Base-by-base conservation (phyloP, 2,329 filamentous ascomycete genomes). In the Stenocarpella maydis region DNA sequence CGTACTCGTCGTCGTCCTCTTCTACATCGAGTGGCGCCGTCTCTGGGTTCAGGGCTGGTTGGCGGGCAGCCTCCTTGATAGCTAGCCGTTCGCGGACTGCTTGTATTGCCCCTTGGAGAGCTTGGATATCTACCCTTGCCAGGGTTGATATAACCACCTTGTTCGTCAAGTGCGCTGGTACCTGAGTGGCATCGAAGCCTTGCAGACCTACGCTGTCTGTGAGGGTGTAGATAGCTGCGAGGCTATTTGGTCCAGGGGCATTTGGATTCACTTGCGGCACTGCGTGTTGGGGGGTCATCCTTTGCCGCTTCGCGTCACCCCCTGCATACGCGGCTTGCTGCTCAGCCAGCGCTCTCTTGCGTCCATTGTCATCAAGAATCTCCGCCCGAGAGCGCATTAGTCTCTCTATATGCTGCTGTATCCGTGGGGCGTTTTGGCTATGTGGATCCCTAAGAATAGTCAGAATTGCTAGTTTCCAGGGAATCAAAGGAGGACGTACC, bases 1-100 rank as follows among this genome's bases (percentile, higher is more conserved):
- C 95, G 76, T 98, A 98, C 74, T 97, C 79, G 73, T 97, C 94
- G 24, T 97, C 95, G 50, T 97, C 94, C 10, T 91, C 90, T 8
- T 92, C 90, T 4, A 92, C 90, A 31, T 87, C 88, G 2, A 91
- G 78, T 1, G 87, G 87, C 17, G 87, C 84, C 2, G 88, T 90
- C 66, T 88, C 86, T 9, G 88, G 83, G 71, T 88, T 88, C 34
- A 88, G 72, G 8, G 80, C 80, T 1, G 82, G 79, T n/a, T 80
- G 75, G n/a, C 82, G 82, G 5, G 82, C 79, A 39, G 79, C 82
- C 37, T 83, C 81, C 43, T 88, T 78, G 12, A 81, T 76, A 2
- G 80, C 76, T 28, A 86, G 79, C 65, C 89, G 85, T 61, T 81
- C 80, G 43, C 86, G 85, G 21, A 91, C 82, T 6, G 85, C 87